Evolutionary conservation across 2,329 filamentous ascomycete species (phyloP), one percentile per base, ranked within the genome.

Genomic region (Fusarium circinatum): DNA sequence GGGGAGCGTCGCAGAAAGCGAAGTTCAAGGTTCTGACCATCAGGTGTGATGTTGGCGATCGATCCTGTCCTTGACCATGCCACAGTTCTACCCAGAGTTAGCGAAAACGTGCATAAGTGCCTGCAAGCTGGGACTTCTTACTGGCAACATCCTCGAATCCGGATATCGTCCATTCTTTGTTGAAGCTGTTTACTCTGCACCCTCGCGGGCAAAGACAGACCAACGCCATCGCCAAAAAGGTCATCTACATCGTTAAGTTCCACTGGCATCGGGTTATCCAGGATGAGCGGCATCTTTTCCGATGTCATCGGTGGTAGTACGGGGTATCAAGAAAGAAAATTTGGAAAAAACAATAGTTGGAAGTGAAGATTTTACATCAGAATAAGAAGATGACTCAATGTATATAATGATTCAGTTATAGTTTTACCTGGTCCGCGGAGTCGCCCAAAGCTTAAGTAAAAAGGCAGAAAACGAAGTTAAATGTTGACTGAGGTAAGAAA

Each of bases 51-150:
- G 61, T 92, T 92, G 34, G 95, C 95, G 75, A 98, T 94, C 68
- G 92, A 94, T 48, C 96, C 96, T 69, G 91, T 89, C 77, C 92
- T 95, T 17, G 96, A 98, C 95, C 96, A 98, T 36, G 93, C 91
- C 61, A 98, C 89, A 73, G 90, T 90, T 80, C 95, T 97, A 76
- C 49, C 54, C 51, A 54, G 36, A 44, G 28, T 78, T 57, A 78
- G 76, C 47, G 30, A 51, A 36, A 41, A n/a, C 13, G 38, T 51
- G 36, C 13, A 45, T 39, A n/a, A 44, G 42, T 32, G 41, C 13
- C n/a, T 20, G 34, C 44, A 34, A 36, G 24, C 17, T 42, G 38
- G 57, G 55, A 60, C 24, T 48, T 74, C 91, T 84, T 89, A 96
- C 94, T 95, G 93, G 86, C 92, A 94, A 81, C 93, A 96, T 22